Conservation (phyloP, 2,329 filamentous ascomycete genomes). For the Colletotrichum paranaense region DNA sequence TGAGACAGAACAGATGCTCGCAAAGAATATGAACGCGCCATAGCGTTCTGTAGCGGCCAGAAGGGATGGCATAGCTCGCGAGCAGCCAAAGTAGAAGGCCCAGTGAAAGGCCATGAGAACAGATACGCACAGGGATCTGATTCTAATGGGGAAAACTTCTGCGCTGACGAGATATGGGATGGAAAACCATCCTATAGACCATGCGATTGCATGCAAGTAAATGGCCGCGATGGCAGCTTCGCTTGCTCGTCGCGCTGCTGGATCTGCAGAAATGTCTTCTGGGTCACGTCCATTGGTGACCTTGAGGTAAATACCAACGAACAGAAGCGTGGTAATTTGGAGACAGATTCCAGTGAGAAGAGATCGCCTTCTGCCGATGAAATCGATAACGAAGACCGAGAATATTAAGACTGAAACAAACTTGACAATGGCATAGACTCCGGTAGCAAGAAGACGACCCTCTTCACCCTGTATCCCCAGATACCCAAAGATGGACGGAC, state of each 20-base stretch:
- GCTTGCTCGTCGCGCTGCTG: conserved; percentile 44
- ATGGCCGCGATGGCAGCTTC: conserved; percentile 55
- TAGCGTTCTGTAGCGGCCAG: conserved; percentile 44
- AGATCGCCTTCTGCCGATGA: conserved; percentile 45
- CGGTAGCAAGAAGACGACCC: conserved; percentile 41
- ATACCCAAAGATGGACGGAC: conserved; percentile 44
- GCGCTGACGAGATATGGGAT: conserved; percentile 58
- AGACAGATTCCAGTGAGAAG: conserved; percentile 47
- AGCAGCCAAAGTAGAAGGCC: conserved; percentile 48
- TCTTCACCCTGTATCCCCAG: conserved; percentile 40
- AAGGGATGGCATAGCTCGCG: conserved; percentile 47
- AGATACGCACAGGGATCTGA: conserved; percentile 53
- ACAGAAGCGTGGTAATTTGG: conserved; percentile 45
- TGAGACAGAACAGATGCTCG: conserved; percentile 16
- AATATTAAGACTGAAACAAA: conserved; percentile 43
- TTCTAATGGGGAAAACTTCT: conserved; percentile 55
- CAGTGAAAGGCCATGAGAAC: conserved; percentile 57
- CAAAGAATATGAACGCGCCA: conserved; percentile 33
- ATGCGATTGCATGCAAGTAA: conserved; percentile 55
- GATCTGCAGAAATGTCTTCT: conserved; percentile 32
- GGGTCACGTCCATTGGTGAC: conserved; percentile 41
- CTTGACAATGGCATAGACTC: conserved; percentile 42
- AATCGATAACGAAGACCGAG: conserved; percentile 45
- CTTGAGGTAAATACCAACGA: conserved; percentile 44
- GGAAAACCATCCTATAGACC: conserved; percentile 59